Base-by-base conservation (phyloP, 305 asterid species). In the Fraxinus paxiana region DNA sequence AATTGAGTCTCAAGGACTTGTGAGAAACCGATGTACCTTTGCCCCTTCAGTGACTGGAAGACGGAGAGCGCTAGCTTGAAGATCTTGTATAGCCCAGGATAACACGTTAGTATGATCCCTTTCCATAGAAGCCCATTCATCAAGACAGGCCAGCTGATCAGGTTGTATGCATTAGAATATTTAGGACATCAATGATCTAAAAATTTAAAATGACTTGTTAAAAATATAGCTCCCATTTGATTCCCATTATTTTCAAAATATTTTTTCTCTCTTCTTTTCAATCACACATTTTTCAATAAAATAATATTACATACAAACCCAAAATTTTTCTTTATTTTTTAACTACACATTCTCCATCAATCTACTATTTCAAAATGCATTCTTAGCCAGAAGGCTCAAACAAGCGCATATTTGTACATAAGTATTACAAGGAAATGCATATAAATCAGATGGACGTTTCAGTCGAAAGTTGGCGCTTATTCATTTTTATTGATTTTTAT, bases 41-140 rank as follows among this genome's bases (percentile, higher is more conserved):
- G 94, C 97, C 82, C 97, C 93, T 77, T 82, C 88, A 73, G 85
- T 88, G 79, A 91, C 75, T 38, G 97, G 98, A 80, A 92, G 82
- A n/a, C 90, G 89, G 59, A 86, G 54, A 54, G 87, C 86, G 86
- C 91, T 84, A 48, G 89, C 89, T 78, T 89, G 92, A 77, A 94
- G 85, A 86, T 92, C 94, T 89, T 88, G 86, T 37, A 89, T 85
- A 73, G 90, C 95, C 71, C 82, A 87, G 54, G 93, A 84, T 84
- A 92, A 80, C 48, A 93, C 90, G 76, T 76, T 84, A 69, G 71
- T 75, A 74, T 92, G 94, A 83, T 90, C 97, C 86, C 83, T 85
- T 86, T 92, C 97, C 74, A 87, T 86, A 70, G 81, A 80, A 77
- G 88, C 90, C 97, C 97, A 92, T 79, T 87, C 84, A 46, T 91